Percentiles rank a stretch among this genome's conserved stretches.
Evolutionary conservation across 2,329 filamentous ascomycete species (phyloP).

Genomic region (Colletotrichum orchidophilum): DNA sequence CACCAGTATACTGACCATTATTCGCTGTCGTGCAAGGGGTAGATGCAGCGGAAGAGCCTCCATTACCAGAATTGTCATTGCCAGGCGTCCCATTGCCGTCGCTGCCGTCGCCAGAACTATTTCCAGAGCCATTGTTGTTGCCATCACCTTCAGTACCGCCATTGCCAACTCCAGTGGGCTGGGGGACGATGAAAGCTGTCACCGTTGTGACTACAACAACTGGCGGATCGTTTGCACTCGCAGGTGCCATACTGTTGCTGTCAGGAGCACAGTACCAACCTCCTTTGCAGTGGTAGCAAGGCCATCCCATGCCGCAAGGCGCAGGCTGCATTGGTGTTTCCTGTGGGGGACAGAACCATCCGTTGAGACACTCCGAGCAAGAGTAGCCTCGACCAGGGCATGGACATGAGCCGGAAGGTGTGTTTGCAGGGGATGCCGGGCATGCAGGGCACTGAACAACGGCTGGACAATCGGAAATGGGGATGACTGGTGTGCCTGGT

Average conservation of each 20-base stretch:
- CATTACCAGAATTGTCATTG: not conserved
- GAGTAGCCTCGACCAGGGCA: conserved; percentile 41
- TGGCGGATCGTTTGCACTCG: not conserved
- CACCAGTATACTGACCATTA: not conserved
- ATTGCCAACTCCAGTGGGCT: not conserved
- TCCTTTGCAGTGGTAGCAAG: conserved; percentile 42
- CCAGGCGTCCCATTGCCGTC: not conserved
- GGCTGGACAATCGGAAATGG: conserved; percentile 23
- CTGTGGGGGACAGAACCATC: conserved; percentile 44
- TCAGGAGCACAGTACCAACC: conserved; percentile 41
- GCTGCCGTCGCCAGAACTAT: not conserved
- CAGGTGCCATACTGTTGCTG: not conserved
- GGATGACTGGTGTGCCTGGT: conserved; percentile 20
- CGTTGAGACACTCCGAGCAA: conserved; percentile 42
- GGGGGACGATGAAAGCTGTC: conserved; percentile 11
- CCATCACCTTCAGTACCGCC: not conserved
- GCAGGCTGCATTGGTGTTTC: conserved; percentile 42
- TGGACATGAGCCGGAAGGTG: conserved; percentile 19
- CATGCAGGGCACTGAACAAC: conserved; percentile 36
- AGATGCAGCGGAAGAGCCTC: not conserved
- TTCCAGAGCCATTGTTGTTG: not conserved
- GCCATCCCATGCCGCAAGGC: conserved; percentile 43
- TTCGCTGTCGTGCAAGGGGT: not conserved
- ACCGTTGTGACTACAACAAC: conserved; percentile 14
- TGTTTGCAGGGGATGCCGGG: conserved; percentile 15